Conservation (phyloP, 768 basidiomycete genomes). For the Boletus insuetus region DNA sequence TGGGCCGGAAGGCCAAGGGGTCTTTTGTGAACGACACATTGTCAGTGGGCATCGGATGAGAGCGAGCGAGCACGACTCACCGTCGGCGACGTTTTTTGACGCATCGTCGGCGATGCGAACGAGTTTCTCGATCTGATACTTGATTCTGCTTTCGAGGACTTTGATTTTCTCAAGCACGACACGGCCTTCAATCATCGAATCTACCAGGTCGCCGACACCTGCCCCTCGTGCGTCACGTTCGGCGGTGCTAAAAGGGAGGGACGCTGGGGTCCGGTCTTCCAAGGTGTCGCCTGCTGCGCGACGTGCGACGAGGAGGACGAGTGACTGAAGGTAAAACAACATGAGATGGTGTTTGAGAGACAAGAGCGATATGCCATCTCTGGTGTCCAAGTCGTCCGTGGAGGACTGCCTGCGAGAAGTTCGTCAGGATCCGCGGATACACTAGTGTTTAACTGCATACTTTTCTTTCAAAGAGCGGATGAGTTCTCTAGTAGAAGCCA, state of each 20-base stretch:
- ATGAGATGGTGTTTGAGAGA: slow-evolving; percentile 84
- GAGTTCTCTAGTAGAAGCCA: slow-evolving; percentile 57
- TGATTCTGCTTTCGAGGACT: slow-evolving; percentile 80
- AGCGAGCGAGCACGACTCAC: slow-evolving; percentile 36
- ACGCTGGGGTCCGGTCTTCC: slow-evolving; percentile 45
- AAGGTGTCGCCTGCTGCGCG: slow-evolving; percentile 68
- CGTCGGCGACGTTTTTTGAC: slow-evolving; percentile 48
- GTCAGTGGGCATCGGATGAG: neutral
- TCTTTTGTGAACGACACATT: slow-evolving; percentile 45
- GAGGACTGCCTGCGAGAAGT: slow-evolving; percentile 24
- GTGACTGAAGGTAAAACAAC: slow-evolving; percentile 81
- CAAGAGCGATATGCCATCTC: slow-evolving; percentile 87
- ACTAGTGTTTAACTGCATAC: slow-evolving; percentile 35
- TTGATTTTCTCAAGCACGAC: slow-evolving; percentile 88
- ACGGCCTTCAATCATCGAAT: slow-evolving; percentile 74
- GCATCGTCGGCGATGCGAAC: slow-evolving; percentile 71
- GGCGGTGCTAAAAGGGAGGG: slow-evolving; percentile 48
- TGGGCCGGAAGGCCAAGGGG: slow-evolving; percentile 89
- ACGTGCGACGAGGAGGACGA: slow-evolving; percentile 70
- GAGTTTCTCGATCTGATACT: slow-evolving; percentile 95
- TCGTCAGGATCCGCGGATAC: slow-evolving; percentile 13
- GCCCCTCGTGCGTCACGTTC: slow-evolving; percentile 55
- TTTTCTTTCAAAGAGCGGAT: slow-evolving; percentile 54
- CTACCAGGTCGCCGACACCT: slow-evolving; percentile 71
- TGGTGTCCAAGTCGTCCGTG: slow-evolving; percentile 45